Evolutionary conservation across 495 filamentous ascomycete species (phyloP).

Genomic region (Talaromyces ruber): DNA sequence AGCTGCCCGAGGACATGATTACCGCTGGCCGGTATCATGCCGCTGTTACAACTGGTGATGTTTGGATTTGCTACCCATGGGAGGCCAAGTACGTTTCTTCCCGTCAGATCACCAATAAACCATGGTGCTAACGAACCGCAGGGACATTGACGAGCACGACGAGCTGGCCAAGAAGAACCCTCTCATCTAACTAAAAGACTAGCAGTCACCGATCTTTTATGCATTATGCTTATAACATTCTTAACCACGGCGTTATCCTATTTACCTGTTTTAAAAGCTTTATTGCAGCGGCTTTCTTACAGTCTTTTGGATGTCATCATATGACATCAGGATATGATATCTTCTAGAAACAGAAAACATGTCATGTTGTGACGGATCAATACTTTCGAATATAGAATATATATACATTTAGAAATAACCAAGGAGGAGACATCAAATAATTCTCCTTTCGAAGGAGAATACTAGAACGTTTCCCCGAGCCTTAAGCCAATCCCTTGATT

Average conservation of each 20-base stretch:
- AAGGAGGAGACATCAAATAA: background rate
- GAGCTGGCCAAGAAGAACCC: slow-evolving; percentile 49
- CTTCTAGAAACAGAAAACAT: background rate
- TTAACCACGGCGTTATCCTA: background rate
- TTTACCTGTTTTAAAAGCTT: background rate
- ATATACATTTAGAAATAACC: background rate
- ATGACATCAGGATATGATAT: background rate
- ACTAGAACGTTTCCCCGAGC: no score
- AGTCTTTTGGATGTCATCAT: background rate
- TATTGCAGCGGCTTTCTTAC: background rate
- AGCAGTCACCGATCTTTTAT: background rate
- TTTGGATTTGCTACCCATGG: slow-evolving; percentile 99
- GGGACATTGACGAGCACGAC: slow-evolving; percentile 93
- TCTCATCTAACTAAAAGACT: slow-evolving; percentile 23
- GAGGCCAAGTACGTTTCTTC: slow-evolving; percentile 62
- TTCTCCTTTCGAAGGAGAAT: background rate
- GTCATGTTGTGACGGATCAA: background rate
- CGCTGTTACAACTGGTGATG: slow-evolving; percentile 77
- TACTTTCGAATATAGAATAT: background rate
- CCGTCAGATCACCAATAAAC: background rate
- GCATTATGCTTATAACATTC: background rate
- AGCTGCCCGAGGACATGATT: slow-evolving; percentile 73
- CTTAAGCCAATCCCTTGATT: background rate
- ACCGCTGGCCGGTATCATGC: slow-evolving; percentile 70
- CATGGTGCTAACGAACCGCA: slow-evolving; percentile 13